Conservation (phyloP, 495 filamentous ascomycete species). For the Penicillium cinerascens region DNA sequence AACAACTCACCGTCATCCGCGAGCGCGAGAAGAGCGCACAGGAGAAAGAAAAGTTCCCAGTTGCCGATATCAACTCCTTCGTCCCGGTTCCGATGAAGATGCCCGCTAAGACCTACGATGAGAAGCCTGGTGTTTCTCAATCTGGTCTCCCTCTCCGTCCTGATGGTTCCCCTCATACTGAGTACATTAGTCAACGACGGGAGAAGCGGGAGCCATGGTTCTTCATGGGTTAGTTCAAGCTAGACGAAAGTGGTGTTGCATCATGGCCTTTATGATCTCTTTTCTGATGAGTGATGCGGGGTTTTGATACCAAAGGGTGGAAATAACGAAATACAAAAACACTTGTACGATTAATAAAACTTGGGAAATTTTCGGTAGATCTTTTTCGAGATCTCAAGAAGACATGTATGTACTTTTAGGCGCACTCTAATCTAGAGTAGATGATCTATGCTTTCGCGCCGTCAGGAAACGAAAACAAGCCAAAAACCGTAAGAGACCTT, state of each 20-base stretch:
- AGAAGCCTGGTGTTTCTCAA: background rate
- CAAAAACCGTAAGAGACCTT: conserved; percentile 3
- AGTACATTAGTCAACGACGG: too few species aligned
- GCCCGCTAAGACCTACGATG: conserved; percentile 39
- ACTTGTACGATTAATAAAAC: background rate
- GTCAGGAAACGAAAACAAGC: background rate
- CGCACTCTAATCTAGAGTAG: background rate
- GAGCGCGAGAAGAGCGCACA: background rate
- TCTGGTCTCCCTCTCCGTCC: too few species aligned
- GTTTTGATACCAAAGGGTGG: too few species aligned
- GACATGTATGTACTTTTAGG: background rate
- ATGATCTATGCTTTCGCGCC: background rate
- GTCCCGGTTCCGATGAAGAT: conserved; percentile 72
- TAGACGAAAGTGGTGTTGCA: background rate
- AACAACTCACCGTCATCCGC: background rate
- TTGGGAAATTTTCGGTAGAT: background rate
- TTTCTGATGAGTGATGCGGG: background rate
- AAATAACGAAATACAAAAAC: background rate
- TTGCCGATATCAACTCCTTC: background rate
- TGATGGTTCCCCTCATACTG: background rate
- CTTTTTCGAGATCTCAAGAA: too few species aligned
- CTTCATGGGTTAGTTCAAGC: background rate
- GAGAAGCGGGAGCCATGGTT: background rate
- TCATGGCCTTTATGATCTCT: background rate
- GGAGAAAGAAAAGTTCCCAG: background rate